Base-by-base conservation (phyloP, 2,329 filamentous ascomycete genomes). In the Exutisphaerella laricina region DNA sequence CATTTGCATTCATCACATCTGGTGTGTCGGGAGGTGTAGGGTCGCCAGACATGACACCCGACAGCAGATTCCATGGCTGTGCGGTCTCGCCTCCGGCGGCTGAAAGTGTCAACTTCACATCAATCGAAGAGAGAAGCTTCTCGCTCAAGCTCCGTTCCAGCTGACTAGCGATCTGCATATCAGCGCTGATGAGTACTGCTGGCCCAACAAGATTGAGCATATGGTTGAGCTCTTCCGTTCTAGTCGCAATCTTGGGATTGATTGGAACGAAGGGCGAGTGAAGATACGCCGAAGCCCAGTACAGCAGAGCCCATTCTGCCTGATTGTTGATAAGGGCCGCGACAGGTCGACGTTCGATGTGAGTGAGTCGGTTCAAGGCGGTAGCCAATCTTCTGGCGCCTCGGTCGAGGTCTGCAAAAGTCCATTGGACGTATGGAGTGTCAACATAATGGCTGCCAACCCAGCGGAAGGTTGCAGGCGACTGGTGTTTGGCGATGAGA, bases 221-320 rank as follows among this genome's bases (percentile, higher is more conserved):
- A 46, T 61, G 58, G 17, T 57, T 53, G 37, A 61, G 51, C 29
- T 61, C 59, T 13, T 56, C 55, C 16, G 47, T 51, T 44, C 59
- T 48, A 16, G 49, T 55, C 9, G 55, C 59, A 30, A 49, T 53
- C 42, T 59, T 58, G 4, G 58, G 58, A 35, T 60, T 61, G 47
- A 61, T 60, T 1, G 58, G 58, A 6, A 60, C 58, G 34, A 61
- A 50, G 6, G 58, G 58, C 33, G 58, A 54, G 39, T 60, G 58
- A 16, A 61, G 54, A 46, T 61, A 61, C 16, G 59, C 58, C 23
- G 58, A 54, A 4, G 59, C 57, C 56, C 57, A 61, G 44, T 58
- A 59, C 31, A 61, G 51, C 10, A 61, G 50, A 13, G 57, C 57
- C 59, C 59, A 61, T 58, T 61, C 59, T 50, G 56, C 59, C 41